phyloP scores from a whole-genome alignment of 257 asterid genomes.

The Cordia subcordata region DNA sequence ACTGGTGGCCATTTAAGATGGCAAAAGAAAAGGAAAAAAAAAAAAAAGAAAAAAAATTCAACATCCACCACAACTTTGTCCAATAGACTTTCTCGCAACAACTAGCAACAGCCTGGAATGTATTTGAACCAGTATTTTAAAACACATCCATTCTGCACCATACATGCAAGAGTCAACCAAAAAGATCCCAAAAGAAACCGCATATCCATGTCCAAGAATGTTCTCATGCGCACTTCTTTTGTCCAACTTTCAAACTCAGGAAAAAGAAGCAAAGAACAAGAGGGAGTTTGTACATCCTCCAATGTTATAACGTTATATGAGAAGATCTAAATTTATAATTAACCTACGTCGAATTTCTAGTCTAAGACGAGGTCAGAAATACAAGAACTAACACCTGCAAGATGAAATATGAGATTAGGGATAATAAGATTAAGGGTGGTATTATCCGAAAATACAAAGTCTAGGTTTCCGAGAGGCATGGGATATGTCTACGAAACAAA shows the following conservation, averaged over 20 bases:
- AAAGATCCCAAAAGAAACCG: not conserved
- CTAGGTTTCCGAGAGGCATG: constrained; percentile 31
- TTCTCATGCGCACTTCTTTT: too few species aligned
- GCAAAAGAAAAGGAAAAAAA: too few species aligned
- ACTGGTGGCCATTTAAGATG: too few species aligned
- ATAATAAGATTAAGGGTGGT: constrained; percentile 3
- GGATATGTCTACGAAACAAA: constrained; percentile 27
- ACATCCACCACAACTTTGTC: constrained; percentile 8
- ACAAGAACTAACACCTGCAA: too few species aligned
- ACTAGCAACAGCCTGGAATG: constrained; percentile 28
- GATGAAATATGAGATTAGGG: not conserved
- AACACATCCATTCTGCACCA: not conserved
- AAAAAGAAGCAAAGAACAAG: too few species aligned
- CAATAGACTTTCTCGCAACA: constrained; percentile 13
- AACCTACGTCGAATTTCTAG: too few species aligned
- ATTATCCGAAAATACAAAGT: constrained; percentile 26
- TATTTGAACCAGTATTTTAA: constrained; percentile 2
- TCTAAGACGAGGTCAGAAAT: too few species aligned
- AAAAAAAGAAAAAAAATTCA: constrained; percentile 11
- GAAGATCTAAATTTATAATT: too few species aligned
- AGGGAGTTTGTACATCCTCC: too few species aligned
- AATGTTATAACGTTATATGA: too few species aligned
- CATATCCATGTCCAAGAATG: too few species aligned
- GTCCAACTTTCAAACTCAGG: too few species aligned
- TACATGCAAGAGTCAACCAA: not conserved